These are phyloP conservation scores for Sugiyamaella qingdaonensis DNA, from an alignment of 805 yeast species.

Conservation along the genomic window DNA sequence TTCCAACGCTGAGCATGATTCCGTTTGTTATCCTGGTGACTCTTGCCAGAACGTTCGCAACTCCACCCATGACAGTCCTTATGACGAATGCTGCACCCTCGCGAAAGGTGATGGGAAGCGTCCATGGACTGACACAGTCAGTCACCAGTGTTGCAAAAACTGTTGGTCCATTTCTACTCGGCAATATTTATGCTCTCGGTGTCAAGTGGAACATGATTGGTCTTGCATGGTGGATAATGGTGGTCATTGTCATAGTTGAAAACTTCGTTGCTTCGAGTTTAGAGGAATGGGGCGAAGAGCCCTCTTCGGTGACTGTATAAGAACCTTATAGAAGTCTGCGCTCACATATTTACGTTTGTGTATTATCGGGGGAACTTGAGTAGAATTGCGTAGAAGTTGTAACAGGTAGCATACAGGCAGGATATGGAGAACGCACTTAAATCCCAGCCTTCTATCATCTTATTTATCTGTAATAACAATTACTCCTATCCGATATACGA, in stretches of 20 bases:
- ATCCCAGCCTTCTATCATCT: too few relatives aligned
- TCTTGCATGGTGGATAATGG: slow-evolving; percentile 17
- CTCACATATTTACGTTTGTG: too few relatives aligned
- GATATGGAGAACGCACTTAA: too few relatives aligned
- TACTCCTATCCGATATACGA: too few relatives aligned
- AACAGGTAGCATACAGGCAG: too few relatives aligned
- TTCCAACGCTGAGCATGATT: not conserved
- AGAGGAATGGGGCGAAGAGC: not conserved
- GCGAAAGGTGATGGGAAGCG: slow-evolving; percentile 14
- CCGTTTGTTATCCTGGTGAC: slow-evolving; percentile 2
- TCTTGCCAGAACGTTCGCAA: slow-evolving; percentile 12
- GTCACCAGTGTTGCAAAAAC: slow-evolving; percentile 9
- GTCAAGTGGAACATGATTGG: slow-evolving; percentile 12
- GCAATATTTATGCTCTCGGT: slow-evolving; percentile 14
- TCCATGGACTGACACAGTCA: slow-evolving; percentile 17
- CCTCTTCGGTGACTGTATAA: not conserved
- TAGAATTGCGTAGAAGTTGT: too few relatives aligned
- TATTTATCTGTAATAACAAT: too few relatives aligned
- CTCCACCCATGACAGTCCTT: slow-evolving; percentile 16
- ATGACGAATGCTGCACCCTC: slow-evolving; percentile 17
- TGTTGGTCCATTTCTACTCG: slow-evolving; percentile 14
- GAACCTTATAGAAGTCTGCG: too few relatives aligned
- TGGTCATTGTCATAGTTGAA: slow-evolving; percentile 8
- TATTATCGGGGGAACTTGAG: too few relatives aligned
- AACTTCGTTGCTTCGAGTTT: slow-evolving; percentile 2